Percentiles rank a stretch among this genome's conserved stretches.
These are phyloP conservation scores for Escallonia herrerae DNA, from an alignment of 129 eudicot species.

Conservation along the genomic window DNA sequence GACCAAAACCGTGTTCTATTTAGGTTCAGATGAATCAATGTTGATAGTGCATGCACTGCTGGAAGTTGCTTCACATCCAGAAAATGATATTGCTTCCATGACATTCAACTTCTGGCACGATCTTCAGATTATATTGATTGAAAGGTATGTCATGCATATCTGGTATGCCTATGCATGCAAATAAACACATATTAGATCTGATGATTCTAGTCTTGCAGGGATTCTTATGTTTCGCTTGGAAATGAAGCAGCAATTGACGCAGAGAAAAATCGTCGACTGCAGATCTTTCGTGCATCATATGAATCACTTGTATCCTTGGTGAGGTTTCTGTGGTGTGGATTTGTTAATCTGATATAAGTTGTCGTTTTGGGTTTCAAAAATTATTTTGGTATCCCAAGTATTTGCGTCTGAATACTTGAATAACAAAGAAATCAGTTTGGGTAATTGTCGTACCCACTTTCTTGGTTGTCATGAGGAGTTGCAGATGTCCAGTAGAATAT, in stretches of 20 bases:
- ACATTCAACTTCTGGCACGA: slow-evolving; percentile 98
- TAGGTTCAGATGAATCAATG: slow-evolving; percentile 99
- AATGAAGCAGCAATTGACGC: slow-evolving; percentile 64
- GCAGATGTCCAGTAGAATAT: not conserved
- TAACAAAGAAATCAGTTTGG: no score
- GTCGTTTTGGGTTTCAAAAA: no score
- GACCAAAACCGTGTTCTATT: slow-evolving; percentile 9
- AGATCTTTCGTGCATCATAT: slow-evolving; percentile 69
- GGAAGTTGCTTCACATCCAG: slow-evolving; percentile 98
- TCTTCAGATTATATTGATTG: slow-evolving; percentile 78
- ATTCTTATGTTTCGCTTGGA: slow-evolving; percentile 47
- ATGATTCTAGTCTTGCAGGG: slow-evolving; percentile 46
- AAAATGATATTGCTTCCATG: slow-evolving; percentile 98
- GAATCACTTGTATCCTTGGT: slow-evolving; percentile 97
- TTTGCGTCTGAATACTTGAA: no score
- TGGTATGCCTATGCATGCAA: slow-evolving; percentile 7
- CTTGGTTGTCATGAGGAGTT: not conserved
- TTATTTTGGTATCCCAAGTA: no score
- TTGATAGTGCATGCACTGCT: slow-evolving; percentile 85
- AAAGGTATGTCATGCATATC: slow-evolving; percentile 44
- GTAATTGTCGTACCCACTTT: no score
- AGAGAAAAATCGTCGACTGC: slow-evolving; percentile 77
- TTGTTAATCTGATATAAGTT: not conserved
- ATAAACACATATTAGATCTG: slow-evolving; percentile 13
- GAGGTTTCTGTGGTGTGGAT: slow-evolving; percentile 23